Evolutionary conservation across 768 basidiomycete genomes (phyloP), one percentile per base, ranked within the genome.

Genomic region (Suillus plorans): DNA sequence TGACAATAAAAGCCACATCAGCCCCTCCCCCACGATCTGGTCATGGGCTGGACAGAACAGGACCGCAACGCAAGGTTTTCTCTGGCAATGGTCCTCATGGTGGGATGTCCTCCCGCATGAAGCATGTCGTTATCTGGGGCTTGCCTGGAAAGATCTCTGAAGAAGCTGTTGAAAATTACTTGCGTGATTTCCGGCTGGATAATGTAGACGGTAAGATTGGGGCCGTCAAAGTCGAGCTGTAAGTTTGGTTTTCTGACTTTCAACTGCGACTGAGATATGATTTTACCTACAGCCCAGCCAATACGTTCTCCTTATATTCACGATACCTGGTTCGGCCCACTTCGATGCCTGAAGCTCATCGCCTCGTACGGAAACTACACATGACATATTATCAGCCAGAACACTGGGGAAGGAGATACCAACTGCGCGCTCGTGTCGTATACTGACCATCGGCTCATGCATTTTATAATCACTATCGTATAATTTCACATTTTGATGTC

Each of bases 281-380:
- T 60, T 65, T 58, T 31, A 66, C 44, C 39, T 2, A n/a, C 65
- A 81, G 82, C 56, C 79, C 79, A 37, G 60, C 75, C 22, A 69
- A 69, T 25, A 70, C 75, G 44, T 86, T 84, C 68, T 77, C 81
- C 7, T 52, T 84, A 63, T 79, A 77, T 67, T 81, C 87, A 31
- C 83, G 85, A 56, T 85, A 84, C 67, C 67, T 88, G 12, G 79
- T 93, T 34, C 85, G 84, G 41, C 74, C 89, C 61, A 73, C 76
- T 3, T 85, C 86, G 0, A 76, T 80, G 20, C 81, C 89, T 10
- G 89, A 93, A 70, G 92, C 92, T 1, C 85, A 90, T 69, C 85
- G 84, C 61, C 75, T 93, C 31, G 87, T 87, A 22, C 85, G 89
- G 59, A 74, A 79, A 44, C 65, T 89, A 53, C 90, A 94, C 72